Conservation (phyloP, 208 protist species). For the Leishmania aethiopica region DNA sequence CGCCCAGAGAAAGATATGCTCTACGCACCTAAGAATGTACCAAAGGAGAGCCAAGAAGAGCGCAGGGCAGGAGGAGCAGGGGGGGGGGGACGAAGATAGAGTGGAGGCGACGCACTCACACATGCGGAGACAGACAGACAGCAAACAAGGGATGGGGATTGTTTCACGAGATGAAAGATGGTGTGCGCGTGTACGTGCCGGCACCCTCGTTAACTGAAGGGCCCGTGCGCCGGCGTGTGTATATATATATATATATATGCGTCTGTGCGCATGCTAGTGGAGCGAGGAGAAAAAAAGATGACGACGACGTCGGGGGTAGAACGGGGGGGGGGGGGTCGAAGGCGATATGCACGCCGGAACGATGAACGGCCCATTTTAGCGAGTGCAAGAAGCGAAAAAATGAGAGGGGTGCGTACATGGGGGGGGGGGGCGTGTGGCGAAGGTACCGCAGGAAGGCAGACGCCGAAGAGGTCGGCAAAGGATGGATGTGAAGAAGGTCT, state of each 20-base stretch:
- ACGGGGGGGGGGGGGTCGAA: background rate
- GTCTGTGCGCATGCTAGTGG: background rate
- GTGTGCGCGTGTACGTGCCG: background rate
- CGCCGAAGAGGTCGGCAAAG: background rate
- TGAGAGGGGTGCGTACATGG: background rate
- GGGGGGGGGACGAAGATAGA: background rate
- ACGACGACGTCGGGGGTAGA: background rate
- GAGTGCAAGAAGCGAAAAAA: background rate
- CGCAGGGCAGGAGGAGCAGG: background rate
- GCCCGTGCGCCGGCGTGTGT: background rate
- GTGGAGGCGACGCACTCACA: too few relatives aligned
- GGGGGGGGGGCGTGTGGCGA: too few relatives aligned
- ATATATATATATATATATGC: background rate
- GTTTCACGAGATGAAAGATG: background rate
- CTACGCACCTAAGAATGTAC: background rate
- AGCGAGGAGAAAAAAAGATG: background rate
- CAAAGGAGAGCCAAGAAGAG: constrained; percentile 17
- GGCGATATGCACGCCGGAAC: background rate
- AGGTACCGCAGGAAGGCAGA: background rate
- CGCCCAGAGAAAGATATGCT: too few relatives aligned
- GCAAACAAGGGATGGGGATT: background rate
- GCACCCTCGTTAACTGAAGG: background rate
- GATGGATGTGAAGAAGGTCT: background rate
- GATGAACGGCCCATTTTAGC: too few relatives aligned
- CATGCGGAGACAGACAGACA: background rate